Evolutionary conservation across 345 rosid species (phyloP), one percentile per base, ranked within the genome.

Genomic region (Excoecaria agallocha): DNA sequence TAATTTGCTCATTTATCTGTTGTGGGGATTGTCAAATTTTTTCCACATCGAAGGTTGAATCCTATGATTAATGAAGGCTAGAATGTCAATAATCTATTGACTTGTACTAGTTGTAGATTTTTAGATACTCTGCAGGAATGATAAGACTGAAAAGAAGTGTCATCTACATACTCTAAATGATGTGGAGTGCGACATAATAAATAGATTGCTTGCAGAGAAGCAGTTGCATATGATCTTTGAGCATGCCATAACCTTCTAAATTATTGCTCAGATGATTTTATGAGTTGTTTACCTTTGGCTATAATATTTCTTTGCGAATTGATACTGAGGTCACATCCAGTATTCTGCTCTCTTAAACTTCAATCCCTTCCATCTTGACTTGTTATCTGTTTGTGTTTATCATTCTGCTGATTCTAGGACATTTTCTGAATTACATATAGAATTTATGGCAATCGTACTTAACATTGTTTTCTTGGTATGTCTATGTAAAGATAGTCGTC

Each of bases 401-500:
- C 15, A 46, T 5, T 45, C 12, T 48, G 63, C 4, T 70, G 38
- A 72, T 20, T 57, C 45, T 17, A 39, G 25, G 22, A 55, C 37
- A 43, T 24, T 68, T 22, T 15, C 69, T 16, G 22, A 52, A 43
- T 51, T 24, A 20, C 22, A 59, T 35, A 8, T 45, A 25, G 30
- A 39, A 73, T 12, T 43, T 39, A 12, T 59, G 13, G 8, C 20
- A 19, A 17, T 52, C 51, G 35, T 70, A 54, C 68, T 58, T 74
- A 73, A 55, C 64, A 17, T 38, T 41, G 2, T 52, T 69, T 52
- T 67, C 43, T 67, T 70, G 66, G 37, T 62, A 13, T 61, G 58
- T 78, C 56, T 73, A 38, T 76, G 81, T 38, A 74, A 78, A 84
- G 75, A 74, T 74, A 84, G 87, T 60, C 80, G 87, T 52, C 87